Evolutionary conservation across 345 rosid species (phyloP), one percentile per base, ranked within the genome.

Genomic region (Viola odorata): DNA sequence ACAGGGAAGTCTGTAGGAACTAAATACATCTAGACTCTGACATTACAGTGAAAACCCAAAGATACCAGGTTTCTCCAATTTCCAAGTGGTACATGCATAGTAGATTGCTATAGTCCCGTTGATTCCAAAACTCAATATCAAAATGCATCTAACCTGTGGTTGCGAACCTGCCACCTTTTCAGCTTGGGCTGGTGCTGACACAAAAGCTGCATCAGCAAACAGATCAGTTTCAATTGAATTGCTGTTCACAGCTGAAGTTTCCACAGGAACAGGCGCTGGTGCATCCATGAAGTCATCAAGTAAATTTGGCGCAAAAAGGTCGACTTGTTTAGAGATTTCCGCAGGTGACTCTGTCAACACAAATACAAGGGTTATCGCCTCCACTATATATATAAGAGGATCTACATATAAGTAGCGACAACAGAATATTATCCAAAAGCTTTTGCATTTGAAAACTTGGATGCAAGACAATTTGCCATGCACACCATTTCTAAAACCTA

Each of bases 171-270:
- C 65, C 50, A 44, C 83, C 45, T 79, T 60, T 73, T 78, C 81
- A 56, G 10, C 75, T 67, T 75, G 76, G 54, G 87, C 64, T 15
- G 87, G 64, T 63, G 99, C 97, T 41, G 96, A 94, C 58, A 94
- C 92, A 77, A 94, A 94, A 70, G 76, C 61, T 72, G 97, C 97
- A 83, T 90, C 97, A 60, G 91, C 99, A 80, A 94, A 94, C 65
- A 94, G 86, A 75, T 94, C 99, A 62, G 64, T 81, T 52, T 86
- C 95, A 12, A 79, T 64, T 57, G 86, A 70, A 63, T 66, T 73
- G 57, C 66, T 67, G 63, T 76, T 75, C 62, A 52, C 68, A 23
- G 81, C 41, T 79, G 87, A 70, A 55, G 73, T 63, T 64, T 82
- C 84, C 11, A 73, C 64, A 55, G 94, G 84, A 58, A 67, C 84